Evolutionary conservation across 1,139 yeast species (phyloP), one percentile per base, ranked within the genome.

Genomic region (Pichia sp.): DNA sequence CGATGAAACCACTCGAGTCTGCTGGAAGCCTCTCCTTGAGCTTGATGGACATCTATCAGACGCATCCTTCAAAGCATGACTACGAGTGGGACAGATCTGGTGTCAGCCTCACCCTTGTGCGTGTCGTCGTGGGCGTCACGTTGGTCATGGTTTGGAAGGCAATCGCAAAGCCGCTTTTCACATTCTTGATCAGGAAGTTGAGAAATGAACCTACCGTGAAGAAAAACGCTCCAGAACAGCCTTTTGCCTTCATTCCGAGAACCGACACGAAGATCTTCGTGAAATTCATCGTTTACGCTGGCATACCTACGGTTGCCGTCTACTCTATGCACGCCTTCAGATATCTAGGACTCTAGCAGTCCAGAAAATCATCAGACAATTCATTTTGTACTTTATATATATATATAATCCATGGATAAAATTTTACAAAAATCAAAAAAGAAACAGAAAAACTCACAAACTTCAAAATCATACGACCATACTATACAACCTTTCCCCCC

Each of bases 221-320:
- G 30, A 29, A 30, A 6, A 42, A 42, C 9, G n/a, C 9, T 16
- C 10, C 17, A 9, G 14, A 29, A 8, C 38, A 48, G 6, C 71
- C 76, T 56, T 79, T 76, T 5, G 84, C 74, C 47, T 81, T 72
- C 66, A 75, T 69, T 64, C 74, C 81, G 10, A 73, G 91, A 53
- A 85, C 83, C 64, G 93, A 86, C 59, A 84, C 86, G 34, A 92
- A 85, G 60, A 86, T 87, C 17, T 73, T 87, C 47, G 89, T 93
- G 12, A 75, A 92, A 63, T 69, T 87, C 56, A 73, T 85, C 20
- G 87, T 88, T 1, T 90, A 90, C 68, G 83, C 87, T 3, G 96
- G 96, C 0, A 80, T 89, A 31, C 75, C 89, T 0, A 63, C 72
- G 31, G 78, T 83, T 0, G 51, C 50, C 6, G 64, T 76, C 10